phyloP scores from a whole-genome alignment of 177 flowering plant genomes.

The Telopea speciosissima region DNA sequence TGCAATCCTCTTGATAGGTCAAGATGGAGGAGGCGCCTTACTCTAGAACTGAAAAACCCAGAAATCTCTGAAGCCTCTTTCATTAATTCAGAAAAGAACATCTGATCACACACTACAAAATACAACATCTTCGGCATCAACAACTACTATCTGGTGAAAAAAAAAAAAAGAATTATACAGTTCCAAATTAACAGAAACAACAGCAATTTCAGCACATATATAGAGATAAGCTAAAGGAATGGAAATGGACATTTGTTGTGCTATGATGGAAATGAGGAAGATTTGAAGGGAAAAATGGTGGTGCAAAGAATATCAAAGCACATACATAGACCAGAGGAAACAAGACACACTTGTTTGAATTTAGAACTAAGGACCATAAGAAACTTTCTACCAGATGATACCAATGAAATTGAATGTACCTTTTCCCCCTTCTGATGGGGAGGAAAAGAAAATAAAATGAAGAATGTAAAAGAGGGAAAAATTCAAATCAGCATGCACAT shows the following conservation, averaged over 20 bases:
- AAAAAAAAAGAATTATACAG: not conserved
- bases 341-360: not conserved
- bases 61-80: conserved; percentile 72
- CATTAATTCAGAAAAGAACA: conserved; percentile 74
- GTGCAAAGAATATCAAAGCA: not conserved
- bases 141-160: not conserved
- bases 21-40: conserved; percentile 60
- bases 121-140: conserved; percentile 5
- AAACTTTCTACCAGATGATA: not conserved
- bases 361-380: not conserved
- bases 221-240: not conserved
- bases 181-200: not conserved
- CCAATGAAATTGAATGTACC: not conserved
- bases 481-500: too few relatives aligned
- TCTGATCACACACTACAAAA: conserved; percentile 65
- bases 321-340: not conserved
- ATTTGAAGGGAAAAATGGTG: too few relatives aligned
- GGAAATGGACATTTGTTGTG: not conserved
- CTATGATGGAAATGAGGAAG: not conserved
- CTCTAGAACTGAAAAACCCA: conserved; percentile 70
- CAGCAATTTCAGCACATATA: not conserved
- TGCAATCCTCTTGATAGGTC: conserved; percentile 52
- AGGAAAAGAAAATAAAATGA: not conserved
- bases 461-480: too few relatives aligned
- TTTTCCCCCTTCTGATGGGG: not conserved